Evolutionary conservation across 768 basidiomycete species (phyloP), one percentile per base, ranked within the genome.

Genomic region (Tylopilus sp.): DNA sequence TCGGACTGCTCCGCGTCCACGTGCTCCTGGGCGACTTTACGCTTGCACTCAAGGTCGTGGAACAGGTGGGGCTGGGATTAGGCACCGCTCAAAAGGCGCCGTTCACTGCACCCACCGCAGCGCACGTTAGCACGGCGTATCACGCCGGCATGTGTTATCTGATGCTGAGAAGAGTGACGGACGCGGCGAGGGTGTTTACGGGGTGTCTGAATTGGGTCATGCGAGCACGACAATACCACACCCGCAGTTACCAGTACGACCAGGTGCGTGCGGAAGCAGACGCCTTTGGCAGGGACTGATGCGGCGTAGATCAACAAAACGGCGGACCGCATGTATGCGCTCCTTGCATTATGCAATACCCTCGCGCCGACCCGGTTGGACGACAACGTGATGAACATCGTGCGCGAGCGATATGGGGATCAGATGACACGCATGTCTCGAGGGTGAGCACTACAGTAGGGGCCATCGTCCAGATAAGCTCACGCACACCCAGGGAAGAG

Each of bases 131-230:
- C 47, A 89, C 90, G 3, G 92, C 92, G 71, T 97, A 97, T 76
- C 92, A 96, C 65, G 91, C 96, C 57, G 95, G 94, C 30, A 90
- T 98, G 77, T 94, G 94, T 74, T 98, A 98, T 73, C 82, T 98
- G 70, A 91, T 93, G 81, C 82, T 99, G 40, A 81, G 92, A 41
- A 84, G 97, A 58, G 97, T 95, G 72, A 86, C 94, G 5, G 97
- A 99, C 66, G 97, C 97, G 22, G 92, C 92, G 68, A 89, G 94
- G 34, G 86, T 91, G 6, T 96, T 98, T 67, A 89, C 93, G 33
- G 86, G 87, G 13, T 88, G 96, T 65, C 77, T 97, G 43, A 95
- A 95, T 76, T 95, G 97, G 78, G 92, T 96, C 65, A 86, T 92
- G 75, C 83, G 96, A 17, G 94, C 97, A 84, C 83, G 94, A 63